Evolutionary conservation across 306 rosid genomes (phyloP).

Genomic region (Rosa multiflora): DNA sequence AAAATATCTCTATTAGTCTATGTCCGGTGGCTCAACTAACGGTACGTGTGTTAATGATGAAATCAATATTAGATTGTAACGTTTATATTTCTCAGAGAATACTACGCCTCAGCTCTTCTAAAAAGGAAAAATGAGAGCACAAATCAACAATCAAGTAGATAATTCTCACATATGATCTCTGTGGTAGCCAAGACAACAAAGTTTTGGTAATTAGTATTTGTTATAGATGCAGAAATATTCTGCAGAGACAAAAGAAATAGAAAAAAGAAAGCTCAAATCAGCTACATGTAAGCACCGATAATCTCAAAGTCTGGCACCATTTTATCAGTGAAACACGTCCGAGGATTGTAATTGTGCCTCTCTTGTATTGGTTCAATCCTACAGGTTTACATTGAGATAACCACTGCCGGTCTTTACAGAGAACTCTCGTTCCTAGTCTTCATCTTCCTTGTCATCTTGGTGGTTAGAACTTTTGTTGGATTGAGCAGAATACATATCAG

Average conservation of each 20-base stretch:
- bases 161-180: neutral
- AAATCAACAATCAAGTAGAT: neutral
- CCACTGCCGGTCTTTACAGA: conserved; percentile 17
- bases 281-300: neutral
- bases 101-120: neutral
- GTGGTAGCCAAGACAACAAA: neutral
- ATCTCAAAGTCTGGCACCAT: conserved; percentile 3
- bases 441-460: conserved; percentile 64
- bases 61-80: neutral
- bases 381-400: neutral
- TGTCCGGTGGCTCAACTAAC: neutral
- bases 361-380: neutral
- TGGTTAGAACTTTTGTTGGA: conserved; percentile 54
- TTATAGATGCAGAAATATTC: neutral
- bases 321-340: neutral
- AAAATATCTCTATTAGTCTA: neutral
- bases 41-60: neutral
- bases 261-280: neutral
- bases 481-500: conserved; percentile 85
- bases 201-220: neutral
- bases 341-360: neutral
- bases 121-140: neutral
- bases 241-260: neutral
- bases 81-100: neutral
- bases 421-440: conserved; percentile 36